Evolutionary conservation across 257 asterid species (phyloP), one percentile per base, ranked within the genome.

Genomic region (Nemophila menziesii): DNA sequence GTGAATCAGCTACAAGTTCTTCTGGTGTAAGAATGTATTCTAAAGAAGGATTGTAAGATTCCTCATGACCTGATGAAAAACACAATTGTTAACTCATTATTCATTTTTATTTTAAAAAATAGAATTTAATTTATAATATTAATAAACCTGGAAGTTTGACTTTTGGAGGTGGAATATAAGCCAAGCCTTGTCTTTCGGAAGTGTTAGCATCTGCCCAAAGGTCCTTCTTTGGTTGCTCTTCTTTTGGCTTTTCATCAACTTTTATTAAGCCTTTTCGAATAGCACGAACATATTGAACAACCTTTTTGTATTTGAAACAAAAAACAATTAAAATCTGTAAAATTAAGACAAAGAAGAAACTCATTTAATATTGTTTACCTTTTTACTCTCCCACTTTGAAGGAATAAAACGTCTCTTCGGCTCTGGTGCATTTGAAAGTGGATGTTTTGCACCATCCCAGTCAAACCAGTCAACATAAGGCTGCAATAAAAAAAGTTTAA

Each of bases 391-490:
- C 94, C 80, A 81, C 70, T 79, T 84, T 33, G 98, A 90, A 46
- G 86, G 94, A 65, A 72, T 73, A 71, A 90, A 90, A 47, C 98
- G 98, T 20, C 98, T 75, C 75, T 90, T 90, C 39, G 98, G 98
- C 72, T 90, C 98, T 7, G 98, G 96, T 11, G 92, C 93, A 70
- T 72, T 77, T 23, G 94, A 81, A 42, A 90, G 67, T 22, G 98
- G 96, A 61, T 85, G 96, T 46, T 72, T 77, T 10, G 93, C 77
- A 22, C 66, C 77, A 46, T 81, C 94, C 79, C 84, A 69, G 36
- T 52, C 46, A 55, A 90, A 80, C 87, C 85, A 90, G 64, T 90
- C 98, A 67, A 79, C 73, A 65, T 83, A 74, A 39, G 72, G 72
- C 98, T 90, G 94, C 67, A 64, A 26, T 12, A 17, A 23, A 58